A percentile compares a stretch with the other conserved stretches of the same genome.
These are phyloP conservation scores for Xylariaceae sp. DNA, from an alignment of 2,329 filamentous ascomycete species.

Conservation along the genomic window DNA sequence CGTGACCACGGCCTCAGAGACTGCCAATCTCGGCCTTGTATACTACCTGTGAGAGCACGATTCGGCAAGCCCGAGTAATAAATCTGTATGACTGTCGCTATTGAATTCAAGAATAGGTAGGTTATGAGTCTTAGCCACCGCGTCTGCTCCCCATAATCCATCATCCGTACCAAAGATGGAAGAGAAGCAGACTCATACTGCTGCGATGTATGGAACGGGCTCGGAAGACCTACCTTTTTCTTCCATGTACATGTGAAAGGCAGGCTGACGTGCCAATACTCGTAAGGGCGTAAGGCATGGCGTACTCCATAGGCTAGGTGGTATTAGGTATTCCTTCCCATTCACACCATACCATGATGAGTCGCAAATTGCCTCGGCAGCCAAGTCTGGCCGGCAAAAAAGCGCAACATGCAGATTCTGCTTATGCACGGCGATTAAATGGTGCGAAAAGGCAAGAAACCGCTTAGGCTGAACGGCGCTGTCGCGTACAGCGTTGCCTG, in stretches of 20 bases:
- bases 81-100: not conserved
- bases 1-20: constrained; percentile 1
- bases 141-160: too few relatives aligned
- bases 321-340: not conserved
- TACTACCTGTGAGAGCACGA: not conserved
- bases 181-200: too few relatives aligned
- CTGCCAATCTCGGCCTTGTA: not conserved
- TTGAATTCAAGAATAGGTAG: not conserved
- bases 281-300: constrained; percentile 18
- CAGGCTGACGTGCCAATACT: constrained; percentile 16
- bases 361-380: constrained; percentile 4
- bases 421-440: constrained; percentile 4
- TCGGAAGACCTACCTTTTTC: not conserved
- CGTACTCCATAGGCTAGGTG: not conserved
- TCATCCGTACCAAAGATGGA: too few relatives aligned
- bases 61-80: not conserved
- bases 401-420: not conserved
- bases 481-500: not conserved
- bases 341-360: not conserved
- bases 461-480: not conserved
- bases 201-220: too few relatives aligned
- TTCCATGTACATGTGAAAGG: not conserved
- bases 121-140: not conserved
- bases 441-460: not conserved
- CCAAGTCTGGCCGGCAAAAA: not conserved